Conservation (phyloP, 2,329 filamentous ascomycete genomes). For the Cadophora malorum region DNA sequence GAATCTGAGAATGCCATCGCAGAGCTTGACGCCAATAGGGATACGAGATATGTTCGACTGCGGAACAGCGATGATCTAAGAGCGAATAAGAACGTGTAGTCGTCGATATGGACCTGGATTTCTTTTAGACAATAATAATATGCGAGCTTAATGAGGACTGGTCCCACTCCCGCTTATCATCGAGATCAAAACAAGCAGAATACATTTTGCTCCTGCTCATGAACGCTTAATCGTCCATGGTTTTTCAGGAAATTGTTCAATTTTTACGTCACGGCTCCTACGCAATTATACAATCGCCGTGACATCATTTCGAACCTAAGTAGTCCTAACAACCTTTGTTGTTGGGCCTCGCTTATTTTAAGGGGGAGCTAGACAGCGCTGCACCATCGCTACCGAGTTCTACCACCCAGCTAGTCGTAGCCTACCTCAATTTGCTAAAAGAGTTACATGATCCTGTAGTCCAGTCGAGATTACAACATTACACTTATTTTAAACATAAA, state of each 20-base stretch:
- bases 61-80: background rate
- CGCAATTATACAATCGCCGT: too few relatives aligned
- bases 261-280: too few relatives aligned
- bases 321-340: background rate
- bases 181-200: too few relatives aligned
- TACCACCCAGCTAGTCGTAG: background rate
- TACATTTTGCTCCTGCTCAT: too few relatives aligned
- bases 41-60: background rate
- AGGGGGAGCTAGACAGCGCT: background rate
- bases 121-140: background rate
- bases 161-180: too few relatives aligned
- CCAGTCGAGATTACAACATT: background rate
- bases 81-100: background rate
- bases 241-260: too few relatives aligned
- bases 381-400: background rate
- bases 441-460: background rate
- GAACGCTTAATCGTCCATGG: too few relatives aligned
- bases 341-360: background rate
- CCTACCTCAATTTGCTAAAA: background rate
- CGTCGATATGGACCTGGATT: slow-evolving; percentile 4
- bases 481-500: background rate
- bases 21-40: background rate
- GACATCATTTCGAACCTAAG: too few relatives aligned
- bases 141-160: too few relatives aligned
- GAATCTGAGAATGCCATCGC: too few relatives aligned